Evolutionary conservation across 1,139 yeast species (phyloP), one percentile per base, ranked within the genome.

Genomic region (Torulaspora pretoriensis): DNA sequence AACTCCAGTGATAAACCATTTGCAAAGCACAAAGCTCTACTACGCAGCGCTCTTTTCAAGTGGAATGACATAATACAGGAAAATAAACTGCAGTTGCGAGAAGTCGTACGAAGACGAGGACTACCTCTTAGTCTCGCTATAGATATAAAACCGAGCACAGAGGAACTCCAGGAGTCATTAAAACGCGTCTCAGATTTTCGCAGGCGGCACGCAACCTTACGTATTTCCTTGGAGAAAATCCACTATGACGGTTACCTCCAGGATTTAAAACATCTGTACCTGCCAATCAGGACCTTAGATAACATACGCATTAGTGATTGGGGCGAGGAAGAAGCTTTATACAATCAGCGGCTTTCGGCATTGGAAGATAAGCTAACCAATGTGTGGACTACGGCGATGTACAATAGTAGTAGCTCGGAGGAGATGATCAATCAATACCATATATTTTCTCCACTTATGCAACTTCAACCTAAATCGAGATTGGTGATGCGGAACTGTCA

Each of bases 31-130:
- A 35, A 28, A 16, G 9, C 19, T 7, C 47, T 59, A 1, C 48
- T 71, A 0, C 48, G 59, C 2, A 55, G 59, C 0, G 60, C 75
- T 0, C 66, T 77, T 28, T 63, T 58, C 2, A 60, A 69, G 2
- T 74, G 82, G 74, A 83, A 80, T 34, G 71, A 68, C 50, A 73
- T 68, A 51, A 64, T 69, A 48, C 78, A 72, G 61, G 84, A 69
- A 61, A 83, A 78, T 65, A 77, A 71, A 45, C 74, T 70, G 45
- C 62, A 85, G 39, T 75, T 88, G 0, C 73, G 97, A 52, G 97
- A 89, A 53, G 66, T 85, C 9, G 70, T 85, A 29, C 71, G 97
- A 49, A 86, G 81, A 58, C 69, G 95, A 38, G 78, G 80, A 17
- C 24, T 16, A 2, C 14, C 30, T 19, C 24, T 38, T 16, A 10